phyloP scores from a whole-genome alignment of 2,329 filamentous ascomycete genomes.

The Claviceps sp. region DNA sequence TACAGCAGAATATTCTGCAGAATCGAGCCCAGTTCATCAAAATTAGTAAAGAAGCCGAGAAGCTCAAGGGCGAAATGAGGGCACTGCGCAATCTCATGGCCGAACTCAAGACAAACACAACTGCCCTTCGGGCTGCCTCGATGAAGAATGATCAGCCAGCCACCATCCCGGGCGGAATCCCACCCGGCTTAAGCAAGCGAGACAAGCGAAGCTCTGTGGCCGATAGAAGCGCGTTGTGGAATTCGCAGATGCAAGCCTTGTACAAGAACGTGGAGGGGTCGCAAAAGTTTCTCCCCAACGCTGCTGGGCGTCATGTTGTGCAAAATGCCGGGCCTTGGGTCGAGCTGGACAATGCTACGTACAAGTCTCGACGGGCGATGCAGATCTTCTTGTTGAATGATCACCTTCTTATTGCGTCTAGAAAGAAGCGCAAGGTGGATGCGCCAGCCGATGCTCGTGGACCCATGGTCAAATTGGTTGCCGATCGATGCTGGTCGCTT shows the following conservation, averaged over 20 bases:
- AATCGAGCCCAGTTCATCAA: constrained; percentile 98
- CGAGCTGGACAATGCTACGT: constrained; percentile 92
- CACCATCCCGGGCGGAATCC: constrained; percentile 35
- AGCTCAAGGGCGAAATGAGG: constrained; percentile 91
- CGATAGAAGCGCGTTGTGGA: constrained; percentile 53
- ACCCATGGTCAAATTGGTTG: constrained; percentile 64
- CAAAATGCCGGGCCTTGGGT: constrained; percentile 91
- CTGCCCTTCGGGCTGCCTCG: constrained; percentile 48
- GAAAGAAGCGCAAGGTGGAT: constrained; percentile 84
- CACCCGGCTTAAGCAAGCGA: constrained; percentile 46
- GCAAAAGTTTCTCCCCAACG: constrained; percentile 87
- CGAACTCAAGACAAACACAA: constrained; percentile 71
- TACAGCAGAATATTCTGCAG: constrained; percentile 92
- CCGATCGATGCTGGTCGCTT: constrained; percentile 87
- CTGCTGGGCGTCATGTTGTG: constrained; percentile 83
- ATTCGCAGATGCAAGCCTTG: constrained; percentile 57
- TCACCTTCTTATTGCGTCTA: constrained; percentile 77
- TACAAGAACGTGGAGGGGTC: constrained; percentile 98
- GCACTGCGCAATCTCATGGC: constrained; percentile 82
- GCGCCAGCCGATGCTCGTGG: constrained; percentile 37
- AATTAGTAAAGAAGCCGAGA: constrained; percentile 97
- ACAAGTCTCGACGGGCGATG: constrained; percentile 81
- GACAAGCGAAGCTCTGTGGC: constrained; percentile 85
- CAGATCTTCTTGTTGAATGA: constrained; percentile 91
- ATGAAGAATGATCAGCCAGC: constrained; percentile 34